These are phyloP conservation scores for Rhodotorula taiwanensis DNA, from an alignment of 768 basidiomycete genomes.

Conservation along the genomic window DNA sequence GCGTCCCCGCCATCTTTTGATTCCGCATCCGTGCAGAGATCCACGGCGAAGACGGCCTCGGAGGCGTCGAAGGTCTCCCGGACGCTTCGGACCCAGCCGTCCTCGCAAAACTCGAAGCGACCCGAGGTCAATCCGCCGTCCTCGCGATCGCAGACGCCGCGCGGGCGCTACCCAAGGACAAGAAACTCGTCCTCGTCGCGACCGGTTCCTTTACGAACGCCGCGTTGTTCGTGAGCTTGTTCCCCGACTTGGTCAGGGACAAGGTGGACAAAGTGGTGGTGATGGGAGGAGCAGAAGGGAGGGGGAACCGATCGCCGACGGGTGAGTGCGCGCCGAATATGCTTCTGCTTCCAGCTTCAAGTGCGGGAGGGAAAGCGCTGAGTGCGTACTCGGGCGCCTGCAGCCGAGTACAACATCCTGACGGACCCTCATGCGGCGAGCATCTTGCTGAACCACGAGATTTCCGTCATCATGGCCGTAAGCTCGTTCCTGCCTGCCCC, in stretches of 20 bases:
- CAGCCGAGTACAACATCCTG: constrained; percentile 22
- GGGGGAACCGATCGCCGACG: constrained; percentile 71
- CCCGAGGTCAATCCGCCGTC: constrained; percentile 45
- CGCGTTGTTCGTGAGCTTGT: constrained; percentile 56
- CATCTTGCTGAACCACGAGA: constrained; percentile 66
- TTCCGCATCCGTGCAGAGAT: too few species aligned
- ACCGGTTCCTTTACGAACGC: constrained; percentile 82
- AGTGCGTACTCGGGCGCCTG: too few species aligned
- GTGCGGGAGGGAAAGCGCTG: too few species aligned
- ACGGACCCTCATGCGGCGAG: constrained; percentile 65
- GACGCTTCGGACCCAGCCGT: constrained; percentile 52
- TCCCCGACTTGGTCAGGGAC: constrained; percentile 51
- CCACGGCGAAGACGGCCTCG: constrained; percentile 74
- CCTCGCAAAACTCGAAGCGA: constrained; percentile 9
- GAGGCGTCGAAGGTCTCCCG: constrained; percentile 73
- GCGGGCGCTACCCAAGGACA: constrained; percentile 49
- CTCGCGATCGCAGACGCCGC: constrained; percentile 63
- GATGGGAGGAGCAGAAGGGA: constrained; percentile 85
- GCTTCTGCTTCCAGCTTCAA: too few species aligned
- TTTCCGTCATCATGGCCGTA: constrained; percentile 50
- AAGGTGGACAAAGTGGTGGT: constrained; percentile 67
- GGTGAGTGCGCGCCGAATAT: constrained; percentile 51
- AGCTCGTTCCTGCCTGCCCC: not conserved
- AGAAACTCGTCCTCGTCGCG: constrained; percentile 63
- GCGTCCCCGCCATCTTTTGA: too few species aligned